Base-by-base conservation (phyloP, 2,329 filamentous ascomycete genomes). In the Graphium sp. region DNA sequence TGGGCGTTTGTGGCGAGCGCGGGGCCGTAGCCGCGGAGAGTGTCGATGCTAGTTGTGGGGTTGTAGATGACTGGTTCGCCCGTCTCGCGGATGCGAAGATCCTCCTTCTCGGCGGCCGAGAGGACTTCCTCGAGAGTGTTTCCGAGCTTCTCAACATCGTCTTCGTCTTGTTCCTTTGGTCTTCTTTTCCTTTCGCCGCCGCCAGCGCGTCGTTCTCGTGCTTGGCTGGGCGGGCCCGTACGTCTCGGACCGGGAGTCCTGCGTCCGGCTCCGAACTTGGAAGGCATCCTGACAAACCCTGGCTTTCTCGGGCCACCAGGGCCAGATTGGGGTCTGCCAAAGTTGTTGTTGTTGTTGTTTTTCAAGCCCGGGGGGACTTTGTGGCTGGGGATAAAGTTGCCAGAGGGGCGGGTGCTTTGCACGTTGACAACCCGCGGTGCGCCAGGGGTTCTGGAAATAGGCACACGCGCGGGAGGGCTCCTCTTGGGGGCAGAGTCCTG, bases 381-480 rank as follows among this genome's bases (percentile, higher is more conserved):
- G 24, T 41, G 37, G 13, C 43, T 40, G 13, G 44, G 37, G 12
- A 41, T 27, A 4, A 41, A 39, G 13, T 49, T 46, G 20, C 43
- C 35, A 6, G 50, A 53, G 9, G 58, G 40, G n/a, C n/a, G n/a
- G n/a, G n/a, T n/a, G 32, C 41, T 55, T 32, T 42, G 47, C 31
- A 59, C 39, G 31, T 55, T 52, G 26, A 61, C 44, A 11, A 59
- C 26, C 21, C 18, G 22, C 14, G 15, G 49, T 45, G 20, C 36
- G 35, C 10, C 39, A 37, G 11, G 33, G 16, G 17, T 36, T 26
- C 5, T 29, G 32, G 3, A 35, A 20, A 22, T 26, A 18, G 22
- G 18, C 16, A 23, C 22, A 17, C 6, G 17, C 22, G 18, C 25
- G 20, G 13, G 18, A 35, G 25, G 26, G 19, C 28, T 18, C 14